Base-by-base conservation (phyloP, 2,329 filamentous ascomycete genomes). In the Ophiostoma quercus region DNA sequence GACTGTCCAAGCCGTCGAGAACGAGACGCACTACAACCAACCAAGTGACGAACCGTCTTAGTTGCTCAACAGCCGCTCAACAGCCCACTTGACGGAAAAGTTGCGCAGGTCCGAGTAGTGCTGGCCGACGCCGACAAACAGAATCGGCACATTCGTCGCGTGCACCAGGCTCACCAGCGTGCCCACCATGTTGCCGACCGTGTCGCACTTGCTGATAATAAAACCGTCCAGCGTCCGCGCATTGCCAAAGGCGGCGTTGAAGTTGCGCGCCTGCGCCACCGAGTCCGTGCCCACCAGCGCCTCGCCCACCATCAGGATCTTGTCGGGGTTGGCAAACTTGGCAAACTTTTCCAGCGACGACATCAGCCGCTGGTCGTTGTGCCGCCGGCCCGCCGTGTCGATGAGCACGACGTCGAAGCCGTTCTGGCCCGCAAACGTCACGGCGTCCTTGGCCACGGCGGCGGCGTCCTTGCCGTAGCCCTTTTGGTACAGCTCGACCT, bases 401-500 rank as follows among this genome's bases (percentile, higher is more conserved):
- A 99, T 97, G 71, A 99, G 85, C 0, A 99, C 95, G 12, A 99
- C 95, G 76, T 98, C 94, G 77, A 90, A 98, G 57, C 85, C 85
- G 74, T 92, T 85, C 68, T 89, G 86, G 0, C 88, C 84, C 2
- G 92, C 95, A 76, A 91, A 90, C 2, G 84, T 79, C n/a, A 99
- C 94, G 0, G 95, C 94, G 76, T 98, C 95, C 78, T 94, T 93
- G 62, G 95, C 95, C 65, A 99, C 94, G 54, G 93, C 91, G 12
- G 96, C 96, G 0, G 96, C 95, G 77, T 99, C 96, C 77, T 97
- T 98, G 76, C 95, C 95, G 78, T 99, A 99, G 47, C 95, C 95
- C 81, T 96, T 95, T 78, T 99, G 92, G 80, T 96, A 99, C 67
- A 99, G 84, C 78, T 96, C 94, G 67, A 99, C 92, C 70, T 88